Percentiles rank a stretch among this genome's conserved stretches.
phyloP scores from a whole-genome alignment of 768 basidiomycete genomes.

The Clathrus columnatus region DNA sequence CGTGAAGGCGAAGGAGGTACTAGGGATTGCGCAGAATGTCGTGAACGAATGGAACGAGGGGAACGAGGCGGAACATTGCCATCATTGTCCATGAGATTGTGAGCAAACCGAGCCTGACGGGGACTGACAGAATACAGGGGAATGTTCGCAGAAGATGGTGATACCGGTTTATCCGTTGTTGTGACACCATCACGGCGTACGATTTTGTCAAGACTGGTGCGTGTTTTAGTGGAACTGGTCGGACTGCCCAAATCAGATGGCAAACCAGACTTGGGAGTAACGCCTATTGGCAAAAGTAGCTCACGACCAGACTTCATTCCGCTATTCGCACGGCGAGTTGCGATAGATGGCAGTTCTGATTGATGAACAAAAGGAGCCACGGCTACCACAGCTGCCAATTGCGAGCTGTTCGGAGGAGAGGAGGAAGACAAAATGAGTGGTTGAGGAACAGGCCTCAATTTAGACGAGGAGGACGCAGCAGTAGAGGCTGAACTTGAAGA shows the following conservation, averaged over 20 bases:
- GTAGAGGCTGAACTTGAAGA: conserved; percentile 70
- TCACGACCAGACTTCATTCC: conserved; percentile 56
- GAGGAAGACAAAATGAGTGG: conserved; percentile 21
- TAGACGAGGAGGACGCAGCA: conserved; percentile 25
- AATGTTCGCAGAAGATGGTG: conserved; percentile 14
- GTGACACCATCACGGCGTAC: conserved; percentile 35
- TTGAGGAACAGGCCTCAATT: conserved; percentile 33
- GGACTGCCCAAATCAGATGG: conserved; percentile 3
- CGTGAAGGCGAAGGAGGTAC: neutral
- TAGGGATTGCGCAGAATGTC: conserved; percentile 6
- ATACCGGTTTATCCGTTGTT: conserved; percentile 21
- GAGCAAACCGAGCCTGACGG: conserved; percentile 19
- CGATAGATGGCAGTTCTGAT: conserved; percentile 1
- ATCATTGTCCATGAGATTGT: conserved; percentile 16
- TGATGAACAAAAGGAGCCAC: conserved; percentile 9
- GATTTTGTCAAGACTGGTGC: conserved; percentile 54
- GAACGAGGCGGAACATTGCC: conserved; percentile 17
- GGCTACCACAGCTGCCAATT: conserved; percentile 1
- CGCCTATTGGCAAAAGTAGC: conserved; percentile 55
- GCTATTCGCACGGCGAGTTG: conserved; percentile 15
- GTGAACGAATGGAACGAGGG: conserved; percentile 21
- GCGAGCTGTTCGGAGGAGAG: neutral
- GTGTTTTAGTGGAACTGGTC: conserved; percentile 25
- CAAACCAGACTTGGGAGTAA: neutral
- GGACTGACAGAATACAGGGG: conserved; percentile 13